Evolutionary conservation across 345 rosid genomes (phyloP).

Genomic region (Salix brachista): DNA sequence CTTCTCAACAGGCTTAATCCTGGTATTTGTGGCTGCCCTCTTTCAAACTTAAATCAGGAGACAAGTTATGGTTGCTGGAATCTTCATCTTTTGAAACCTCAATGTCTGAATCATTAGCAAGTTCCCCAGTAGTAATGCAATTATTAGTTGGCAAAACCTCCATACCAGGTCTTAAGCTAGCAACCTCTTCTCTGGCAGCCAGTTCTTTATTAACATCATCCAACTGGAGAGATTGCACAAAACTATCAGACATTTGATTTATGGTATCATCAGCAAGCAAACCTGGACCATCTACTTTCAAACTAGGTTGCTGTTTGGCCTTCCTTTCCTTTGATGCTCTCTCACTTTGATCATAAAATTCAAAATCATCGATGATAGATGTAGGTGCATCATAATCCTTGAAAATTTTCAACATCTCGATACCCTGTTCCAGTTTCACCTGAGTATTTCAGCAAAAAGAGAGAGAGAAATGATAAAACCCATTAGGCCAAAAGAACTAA

Average conservation of each 20-base stretch:
- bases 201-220: constrained; percentile 15
- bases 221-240: constrained; percentile 24
- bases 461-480: neutral
- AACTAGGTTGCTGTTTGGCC: constrained; percentile 29
- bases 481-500: constrained; percentile 1
- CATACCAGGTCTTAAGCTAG: neutral
- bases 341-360: constrained; percentile 57
- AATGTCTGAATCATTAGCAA: neutral
- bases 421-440: constrained; percentile 65
- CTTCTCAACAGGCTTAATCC: neutral
- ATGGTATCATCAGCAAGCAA: constrained; percentile 26
- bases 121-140: neutral
- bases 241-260: constrained; percentile 40
- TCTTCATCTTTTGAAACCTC: neutral
- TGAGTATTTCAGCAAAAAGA: constrained; percentile 11
- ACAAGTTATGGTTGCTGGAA: neutral
- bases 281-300: constrained; percentile 16
- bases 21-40: neutral
- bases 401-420: constrained; percentile 65
- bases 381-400: constrained; percentile 50
- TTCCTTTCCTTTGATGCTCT: constrained; percentile 41
- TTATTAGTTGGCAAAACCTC: neutral
- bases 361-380: constrained; percentile 63
- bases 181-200: neutral
- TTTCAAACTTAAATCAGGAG: constrained; percentile 1